Evolutionary conservation across 306 rosid species (phyloP), one percentile per base, ranked within the genome.

Genomic region (Vicia faba): DNA sequence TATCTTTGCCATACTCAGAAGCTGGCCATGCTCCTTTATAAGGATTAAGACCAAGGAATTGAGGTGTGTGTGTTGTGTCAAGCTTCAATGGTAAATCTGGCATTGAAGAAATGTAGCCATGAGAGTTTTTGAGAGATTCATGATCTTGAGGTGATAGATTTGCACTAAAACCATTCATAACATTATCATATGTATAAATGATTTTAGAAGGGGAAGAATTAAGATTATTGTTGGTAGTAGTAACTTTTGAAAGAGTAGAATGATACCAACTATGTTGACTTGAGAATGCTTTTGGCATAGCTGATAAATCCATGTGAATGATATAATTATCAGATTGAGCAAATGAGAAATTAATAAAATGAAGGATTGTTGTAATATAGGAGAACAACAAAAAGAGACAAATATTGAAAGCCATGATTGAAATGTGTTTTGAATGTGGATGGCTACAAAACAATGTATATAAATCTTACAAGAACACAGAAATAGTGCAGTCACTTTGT

Each of bases 141-240:
- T 81, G 84, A 69, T 91, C 88, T 28, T 62, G 6, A 14, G 79
- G 84, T 4, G 91, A 69, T 29, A 88, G 60, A 29, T 65, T 83
- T 38, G 91, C 97, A 60, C 91, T 72, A 48, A 88, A 91, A 57
- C 97, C 97, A 35, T 77, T 75, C 40, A 91, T 76, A 63, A 62
- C 93, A 46, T 88, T 80, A 9, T 68, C 72, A 50, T 91, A 91
- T 36, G 72, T 18, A 16, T 91, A 85, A 64, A 88, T 70, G 4
- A 86, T 79, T 39, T 64, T 91, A 3, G 86, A 68, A 16, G 74
- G 18, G 2, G 38, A 0, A 38, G 61, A 35, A 9, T 64, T 58
- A 2, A 65, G 55, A 23, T 16, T 8, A 19, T 50, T 46, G 53
- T 46, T 46, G 23, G 23, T 50, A 9, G 51, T 40, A 23, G 41